Base-by-base conservation (phyloP, 2,329 filamentous ascomycete species). In the Penicillium sp. region DNA sequence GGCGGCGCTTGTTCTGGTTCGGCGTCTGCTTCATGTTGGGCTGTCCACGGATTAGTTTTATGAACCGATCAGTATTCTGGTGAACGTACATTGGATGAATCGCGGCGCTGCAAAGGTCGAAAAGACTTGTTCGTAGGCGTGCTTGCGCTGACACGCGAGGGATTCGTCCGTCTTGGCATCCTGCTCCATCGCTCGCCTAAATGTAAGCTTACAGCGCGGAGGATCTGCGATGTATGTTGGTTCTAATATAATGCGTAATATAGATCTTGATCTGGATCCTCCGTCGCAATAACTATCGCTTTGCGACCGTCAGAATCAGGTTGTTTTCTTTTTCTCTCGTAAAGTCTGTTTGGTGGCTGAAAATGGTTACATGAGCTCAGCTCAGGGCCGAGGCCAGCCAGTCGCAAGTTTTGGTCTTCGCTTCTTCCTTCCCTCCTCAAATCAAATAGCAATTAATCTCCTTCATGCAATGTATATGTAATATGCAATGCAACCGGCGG, bases 101-200 rank as follows among this genome's bases (percentile, higher is more conserved):
- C 12, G 43, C 24, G 42, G 45, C 26, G 21, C 14, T 33, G 62
- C 60, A 46, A 67, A 63, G 60, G 70, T 61, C 49, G 69, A 67
- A 47, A 70, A 59, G 40, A 64, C 62, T 55, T 67, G 64, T 59
- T 70, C 64, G 56, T 66, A 63, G 28, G 60, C 57, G 56, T 61
- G 56, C 28, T 48, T 52, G 24, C 59, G 57, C 45, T 35, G 23
- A 33, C 45, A 49, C 35, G 56, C 26, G 47, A 33, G 23, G 38
- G 52, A 30, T 47, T 55, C 60, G 56, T 59, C 55, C 54, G 65
- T 61, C 63, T 71, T 66, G 66, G 67, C 62, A 57, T 71, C 67
- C 70, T 72, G 71, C 40, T 16, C 26, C 24, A 24, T 20, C 5
- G 35, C 35, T 12, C 26, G 26, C 4, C 26, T 28, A 28, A 28